Conservation (phyloP, 1,139 yeast species). For the Saccharomyces hybrid region DNA sequence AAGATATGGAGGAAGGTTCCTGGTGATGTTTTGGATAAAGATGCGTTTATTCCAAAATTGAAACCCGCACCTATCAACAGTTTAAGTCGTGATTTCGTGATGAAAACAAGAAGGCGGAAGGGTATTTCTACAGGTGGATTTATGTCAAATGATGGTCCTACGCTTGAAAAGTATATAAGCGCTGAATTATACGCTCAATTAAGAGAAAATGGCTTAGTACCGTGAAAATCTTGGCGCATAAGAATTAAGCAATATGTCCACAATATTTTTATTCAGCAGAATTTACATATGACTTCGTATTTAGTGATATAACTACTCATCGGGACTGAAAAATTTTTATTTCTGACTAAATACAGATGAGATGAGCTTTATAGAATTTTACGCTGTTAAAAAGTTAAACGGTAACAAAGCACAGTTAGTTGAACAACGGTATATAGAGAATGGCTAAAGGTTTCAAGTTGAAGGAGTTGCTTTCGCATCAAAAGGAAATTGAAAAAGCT, state of each 20-base stretch:
- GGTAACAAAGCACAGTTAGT: not conserved
- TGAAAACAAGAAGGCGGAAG: constrained; percentile 82
- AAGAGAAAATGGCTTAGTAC: constrained; percentile 39
- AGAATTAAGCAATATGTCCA: not conserved
- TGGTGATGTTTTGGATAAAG: constrained; percentile 79
- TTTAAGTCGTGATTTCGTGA: constrained; percentile 78
- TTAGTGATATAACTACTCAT: not conserved
- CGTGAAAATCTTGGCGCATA: not conserved
- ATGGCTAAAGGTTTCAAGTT: constrained; percentile 35
- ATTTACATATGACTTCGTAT: not conserved
- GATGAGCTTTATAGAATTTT: constrained; percentile 19
- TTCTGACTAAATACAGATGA: constrained; percentile 7
- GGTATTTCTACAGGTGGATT: constrained; percentile 58
- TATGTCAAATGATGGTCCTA: constrained; percentile 64
- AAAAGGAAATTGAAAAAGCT: constrained; percentile 20
- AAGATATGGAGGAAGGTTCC: constrained; percentile 68
- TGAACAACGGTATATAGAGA: not conserved
- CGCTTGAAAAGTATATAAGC: constrained; percentile 62
- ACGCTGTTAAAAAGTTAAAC: not conserved
- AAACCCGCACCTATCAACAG: constrained; percentile 65
- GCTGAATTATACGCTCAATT: constrained; percentile 48
- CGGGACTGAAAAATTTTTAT: constrained; percentile 1
- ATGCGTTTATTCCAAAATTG: constrained; percentile 55
- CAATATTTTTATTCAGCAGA: not conserved
- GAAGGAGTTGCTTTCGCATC: constrained; percentile 30